phyloP scores from a whole-genome alignment of 805 yeast species.

The Tetrapisispora iriomotensis region DNA sequence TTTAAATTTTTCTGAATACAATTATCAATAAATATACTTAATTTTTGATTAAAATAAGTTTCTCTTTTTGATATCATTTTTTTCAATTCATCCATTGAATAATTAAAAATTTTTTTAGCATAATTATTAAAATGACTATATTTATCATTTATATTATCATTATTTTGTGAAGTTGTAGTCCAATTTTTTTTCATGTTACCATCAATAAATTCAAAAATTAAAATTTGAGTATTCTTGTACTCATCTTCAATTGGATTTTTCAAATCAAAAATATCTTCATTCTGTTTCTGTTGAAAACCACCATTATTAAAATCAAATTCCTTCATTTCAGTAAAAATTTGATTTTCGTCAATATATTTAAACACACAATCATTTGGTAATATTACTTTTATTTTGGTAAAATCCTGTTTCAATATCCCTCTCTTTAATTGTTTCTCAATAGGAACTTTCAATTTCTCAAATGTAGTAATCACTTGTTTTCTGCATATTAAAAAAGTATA shows the following conservation, averaged over 20 bases:
- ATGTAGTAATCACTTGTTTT: slow-evolving; percentile 50
- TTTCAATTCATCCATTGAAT: slow-evolving; percentile 48
- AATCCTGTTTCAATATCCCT: slow-evolving; percentile 40
- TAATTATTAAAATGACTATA: slow-evolving; percentile 3
- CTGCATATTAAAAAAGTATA: slow-evolving; percentile 54
- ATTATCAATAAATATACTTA: slow-evolving; percentile 30
- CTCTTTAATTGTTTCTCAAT: slow-evolving; percentile 42
- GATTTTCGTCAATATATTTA: slow-evolving; percentile 74
- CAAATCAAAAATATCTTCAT: slow-evolving; percentile 39
- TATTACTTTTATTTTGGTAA: slow-evolving; percentile 51
- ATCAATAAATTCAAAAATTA: slow-evolving; percentile 72
- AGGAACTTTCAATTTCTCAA: slow-evolving; percentile 42
- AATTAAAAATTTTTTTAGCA: slow-evolving; percentile 18
- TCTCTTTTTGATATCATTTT: slow-evolving; percentile 51
- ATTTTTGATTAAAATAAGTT: slow-evolving; percentile 37
- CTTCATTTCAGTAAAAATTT: slow-evolving; percentile 34
- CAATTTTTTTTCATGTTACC: slow-evolving; percentile 43
- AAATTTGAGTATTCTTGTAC: slow-evolving; percentile 36
- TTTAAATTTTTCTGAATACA: slow-evolving; percentile 26
- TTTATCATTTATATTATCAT: slow-evolving; percentile 32
- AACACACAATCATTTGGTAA: slow-evolving; percentile 62
- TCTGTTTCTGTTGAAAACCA: slow-evolving; percentile 49
- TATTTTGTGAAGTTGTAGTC: slow-evolving; percentile 20
- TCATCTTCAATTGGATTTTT: slow-evolving; percentile 29
- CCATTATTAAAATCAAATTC: slow-evolving; percentile 31